A percentile compares a stretch with the other conserved stretches of the same genome.
These are phyloP conservation scores for Scedosporium aurantiacum DNA, from an alignment of 2,329 filamentous ascomycete species.

Conservation along the genomic window DNA sequence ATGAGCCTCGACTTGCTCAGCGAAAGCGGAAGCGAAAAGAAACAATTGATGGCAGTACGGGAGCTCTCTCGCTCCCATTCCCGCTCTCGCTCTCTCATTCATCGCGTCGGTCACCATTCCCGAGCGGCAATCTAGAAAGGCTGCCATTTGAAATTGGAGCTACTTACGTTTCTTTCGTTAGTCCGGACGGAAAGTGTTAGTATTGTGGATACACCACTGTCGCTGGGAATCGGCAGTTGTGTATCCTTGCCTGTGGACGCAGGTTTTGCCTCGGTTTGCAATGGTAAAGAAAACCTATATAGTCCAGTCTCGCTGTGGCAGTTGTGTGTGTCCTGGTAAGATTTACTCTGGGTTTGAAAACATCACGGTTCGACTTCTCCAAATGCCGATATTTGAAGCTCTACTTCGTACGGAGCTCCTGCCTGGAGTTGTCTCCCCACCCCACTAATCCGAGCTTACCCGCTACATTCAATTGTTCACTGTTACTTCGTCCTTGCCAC, in stretches of 20 bases:
- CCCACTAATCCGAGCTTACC: neutral
- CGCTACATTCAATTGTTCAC: no score
- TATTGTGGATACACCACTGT: neutral
- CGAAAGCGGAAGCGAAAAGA: neutral
- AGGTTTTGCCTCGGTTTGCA: neutral
- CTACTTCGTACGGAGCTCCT: neutral
- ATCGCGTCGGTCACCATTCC: neutral
- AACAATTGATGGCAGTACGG: neutral
- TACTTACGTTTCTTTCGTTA: neutral
- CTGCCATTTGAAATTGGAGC: neutral
- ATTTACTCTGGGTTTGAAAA: neutral
- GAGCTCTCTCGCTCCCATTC: no score
- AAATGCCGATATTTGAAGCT: slow-evolving; percentile 1
- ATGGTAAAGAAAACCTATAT: neutral
- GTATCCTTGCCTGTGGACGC: neutral
- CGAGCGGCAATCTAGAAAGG: neutral
- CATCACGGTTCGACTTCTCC: neutral
- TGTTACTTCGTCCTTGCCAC: no score
- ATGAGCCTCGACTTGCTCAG: neutral
- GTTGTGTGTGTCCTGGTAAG: neutral
- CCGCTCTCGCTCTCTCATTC: no score
- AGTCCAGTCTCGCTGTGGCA: neutral
- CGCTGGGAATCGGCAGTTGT: neutral
- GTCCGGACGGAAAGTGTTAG: neutral
- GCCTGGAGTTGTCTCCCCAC: neutral